Percentiles rank a stretch among this genome's conserved stretches.
Evolutionary conservation across 352 stramenopile genomes (phyloP).

Genomic region (Globisporangium paddicum): DNA sequence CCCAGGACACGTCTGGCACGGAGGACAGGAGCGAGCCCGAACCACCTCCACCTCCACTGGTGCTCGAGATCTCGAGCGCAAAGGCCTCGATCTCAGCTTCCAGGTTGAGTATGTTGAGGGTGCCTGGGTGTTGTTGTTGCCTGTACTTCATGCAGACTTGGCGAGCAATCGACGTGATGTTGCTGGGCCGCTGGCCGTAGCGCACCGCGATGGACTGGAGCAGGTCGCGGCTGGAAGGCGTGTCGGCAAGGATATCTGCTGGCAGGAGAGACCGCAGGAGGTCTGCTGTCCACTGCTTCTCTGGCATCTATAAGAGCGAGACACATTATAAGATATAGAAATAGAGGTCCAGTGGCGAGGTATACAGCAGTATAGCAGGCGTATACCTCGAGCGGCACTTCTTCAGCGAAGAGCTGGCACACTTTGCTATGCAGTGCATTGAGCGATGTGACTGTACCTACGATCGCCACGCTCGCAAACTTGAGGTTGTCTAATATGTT

Average conservation of each 20-base stretch:
- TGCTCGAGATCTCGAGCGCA: conserved; percentile 40
- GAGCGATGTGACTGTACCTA: conserved; percentile 62
- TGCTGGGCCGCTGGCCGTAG: conserved; percentile 75
- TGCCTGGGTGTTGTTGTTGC: neutral
- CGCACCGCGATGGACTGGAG: conserved; percentile 58
- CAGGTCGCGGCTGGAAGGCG: conserved; percentile 2
- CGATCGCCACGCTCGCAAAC: conserved; percentile 35
- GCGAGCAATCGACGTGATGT: conserved; percentile 52
- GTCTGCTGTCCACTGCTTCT: conserved; percentile 46
- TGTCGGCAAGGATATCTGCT: neutral
- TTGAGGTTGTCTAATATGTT: conserved; percentile 21
- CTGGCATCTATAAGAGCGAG: conserved; percentile 33
- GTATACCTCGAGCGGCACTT: conserved; percentile 61
- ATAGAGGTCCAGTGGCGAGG: neutral
- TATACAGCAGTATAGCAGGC: neutral
- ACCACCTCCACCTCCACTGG: conserved; percentile 8
- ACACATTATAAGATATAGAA: too few species aligned
- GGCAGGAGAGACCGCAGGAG: conserved; percentile 46
- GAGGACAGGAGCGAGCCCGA: conserved; percentile 35
- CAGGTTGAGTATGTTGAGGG: conserved; percentile 5
- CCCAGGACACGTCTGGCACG: conserved; percentile 61
- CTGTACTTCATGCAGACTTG: conserved; percentile 20
- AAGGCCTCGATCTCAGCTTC: conserved; percentile 42
- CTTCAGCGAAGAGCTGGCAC: conserved; percentile 71
- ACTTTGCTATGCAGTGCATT: conserved; percentile 55